Percentiles rank a stretch among this genome's conserved stretches.
phyloP scores from a whole-genome alignment of 345 rosid species.

The Eutrema japonicum region DNA sequence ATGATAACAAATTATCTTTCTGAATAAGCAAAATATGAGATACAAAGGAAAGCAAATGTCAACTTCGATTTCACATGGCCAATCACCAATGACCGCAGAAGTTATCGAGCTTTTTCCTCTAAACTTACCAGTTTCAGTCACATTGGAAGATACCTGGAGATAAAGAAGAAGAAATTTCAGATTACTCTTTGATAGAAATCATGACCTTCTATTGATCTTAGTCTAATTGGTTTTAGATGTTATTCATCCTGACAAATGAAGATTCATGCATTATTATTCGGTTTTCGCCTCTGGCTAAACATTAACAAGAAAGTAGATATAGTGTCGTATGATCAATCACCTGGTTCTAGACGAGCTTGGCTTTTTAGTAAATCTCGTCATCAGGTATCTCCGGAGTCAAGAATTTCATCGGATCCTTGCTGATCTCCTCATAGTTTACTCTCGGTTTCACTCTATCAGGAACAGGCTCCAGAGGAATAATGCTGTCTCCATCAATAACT shows the following conservation, averaged over 20 bases:
- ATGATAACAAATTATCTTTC: slow-evolving; percentile 15
- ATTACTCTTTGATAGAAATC: neutral
- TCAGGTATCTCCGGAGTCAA: slow-evolving; percentile 89
- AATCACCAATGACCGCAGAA: slow-evolving; percentile 24
- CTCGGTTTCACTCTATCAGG: slow-evolving; percentile 76
- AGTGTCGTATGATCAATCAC: slow-evolving; percentile 38
- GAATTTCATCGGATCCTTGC: slow-evolving; percentile 81
- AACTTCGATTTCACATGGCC: slow-evolving; percentile 22
- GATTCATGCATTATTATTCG: neutral
- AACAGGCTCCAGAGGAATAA: slow-evolving; percentile 77
- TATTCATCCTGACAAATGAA: neutral
- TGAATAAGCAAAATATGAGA: slow-evolving; percentile 29
- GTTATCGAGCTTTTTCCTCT: slow-evolving; percentile 25
- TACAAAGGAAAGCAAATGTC: slow-evolving; percentile 20
- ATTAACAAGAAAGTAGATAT: neutral
- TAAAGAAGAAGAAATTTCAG: slow-evolving; percentile 4
- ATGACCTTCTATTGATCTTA: neutral
- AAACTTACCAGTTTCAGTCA: slow-evolving; percentile 23
- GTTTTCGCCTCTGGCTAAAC: neutral
- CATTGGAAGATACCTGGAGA: slow-evolving; percentile 31
- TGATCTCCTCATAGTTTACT: slow-evolving; percentile 59
- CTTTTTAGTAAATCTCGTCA: slow-evolving; percentile 81
- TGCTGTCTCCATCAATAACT: slow-evolving; percentile 83
- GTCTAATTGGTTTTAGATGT: neutral
- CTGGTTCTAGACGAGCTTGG: slow-evolving; percentile 32